Evolutionary conservation across 2,329 filamentous ascomycete species (phyloP).

Genomic region (Albophoma yamanashiensis): DNA sequence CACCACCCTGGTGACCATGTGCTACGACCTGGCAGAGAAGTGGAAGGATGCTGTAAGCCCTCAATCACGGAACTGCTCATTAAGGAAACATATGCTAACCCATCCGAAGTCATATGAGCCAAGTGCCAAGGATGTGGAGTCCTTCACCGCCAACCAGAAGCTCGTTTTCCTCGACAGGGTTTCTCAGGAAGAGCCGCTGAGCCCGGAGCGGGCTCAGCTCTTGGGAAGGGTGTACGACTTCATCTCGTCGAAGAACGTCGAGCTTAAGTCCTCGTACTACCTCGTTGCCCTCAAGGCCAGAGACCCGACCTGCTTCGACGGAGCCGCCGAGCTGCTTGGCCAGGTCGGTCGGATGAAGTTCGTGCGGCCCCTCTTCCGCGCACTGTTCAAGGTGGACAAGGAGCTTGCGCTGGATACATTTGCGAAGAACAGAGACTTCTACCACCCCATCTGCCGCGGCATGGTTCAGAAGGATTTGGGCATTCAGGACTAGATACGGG

Average conservation of each 20-base stretch:
- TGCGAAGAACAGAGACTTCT: constrained; percentile 80
- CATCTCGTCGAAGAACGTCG: constrained; percentile 68
- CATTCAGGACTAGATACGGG: constrained; percentile 10
- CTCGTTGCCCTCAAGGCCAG: constrained; percentile 67
- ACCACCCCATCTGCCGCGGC: constrained; percentile 82
- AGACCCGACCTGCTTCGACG: constrained; percentile 57
- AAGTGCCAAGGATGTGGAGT: constrained; percentile 53
- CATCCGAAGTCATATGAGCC: constrained; percentile 48
- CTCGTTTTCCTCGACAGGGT: constrained; percentile 83
- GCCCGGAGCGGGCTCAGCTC: constrained; percentile 51
- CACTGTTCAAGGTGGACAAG: constrained; percentile 63
- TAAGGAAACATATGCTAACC: constrained; percentile 6
- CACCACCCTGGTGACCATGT: constrained; percentile 74
- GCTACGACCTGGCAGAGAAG: constrained; percentile 70
- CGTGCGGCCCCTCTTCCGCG: constrained; percentile 73
- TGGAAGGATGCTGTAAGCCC: constrained; percentile 55
- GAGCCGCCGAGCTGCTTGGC: constrained; percentile 65
- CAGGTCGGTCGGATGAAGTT: constrained; percentile 94
- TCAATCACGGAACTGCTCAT: constrained; percentile 14
- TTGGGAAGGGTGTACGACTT: constrained; percentile 71
- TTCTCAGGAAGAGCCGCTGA: constrained; percentile 53
- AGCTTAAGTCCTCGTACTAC: constrained; percentile 73
- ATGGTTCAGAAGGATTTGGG: constrained; percentile 81
- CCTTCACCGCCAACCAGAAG: constrained; percentile 76
- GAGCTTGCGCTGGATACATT: constrained; percentile 73